Conservation (phyloP, 805 yeast species). For the Candida sithepensis region DNA sequence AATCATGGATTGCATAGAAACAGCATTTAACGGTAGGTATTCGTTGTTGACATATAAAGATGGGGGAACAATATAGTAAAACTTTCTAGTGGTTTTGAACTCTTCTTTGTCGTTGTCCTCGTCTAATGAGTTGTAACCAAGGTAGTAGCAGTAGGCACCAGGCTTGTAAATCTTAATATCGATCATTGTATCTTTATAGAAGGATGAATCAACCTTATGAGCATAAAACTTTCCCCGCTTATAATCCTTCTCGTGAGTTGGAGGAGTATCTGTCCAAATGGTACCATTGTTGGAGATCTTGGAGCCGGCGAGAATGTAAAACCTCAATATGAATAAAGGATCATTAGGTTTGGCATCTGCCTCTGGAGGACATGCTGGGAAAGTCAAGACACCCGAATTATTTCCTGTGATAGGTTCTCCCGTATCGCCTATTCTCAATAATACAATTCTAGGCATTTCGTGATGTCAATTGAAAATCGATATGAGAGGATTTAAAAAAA, state of each 20-base stretch:
- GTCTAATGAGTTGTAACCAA: slow-evolving; percentile 45
- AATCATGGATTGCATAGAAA: slow-evolving; percentile 79
- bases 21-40: slow-evolving; percentile 68
- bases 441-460: slow-evolving; percentile 33
- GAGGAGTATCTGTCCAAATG: slow-evolving; percentile 73
- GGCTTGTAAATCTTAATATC: slow-evolving; percentile 62
- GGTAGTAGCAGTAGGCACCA: slow-evolving; percentile 76
- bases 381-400: slow-evolving; percentile 45
- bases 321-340: slow-evolving; percentile 45
- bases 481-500: no score
- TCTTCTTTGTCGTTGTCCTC: slow-evolving; percentile 24
- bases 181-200: slow-evolving; percentile 60
- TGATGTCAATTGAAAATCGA: no score
- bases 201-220: slow-evolving; percentile 48
- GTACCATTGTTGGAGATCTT: slow-evolving; percentile 66
- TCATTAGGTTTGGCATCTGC: slow-evolving; percentile 30
- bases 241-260: slow-evolving; percentile 38
- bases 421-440: slow-evolving; percentile 41
- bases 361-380: slow-evolving; percentile 44
- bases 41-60: slow-evolving; percentile 53
- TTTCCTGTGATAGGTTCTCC: slow-evolving; percentile 44
- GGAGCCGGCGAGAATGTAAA: slow-evolving; percentile 74
- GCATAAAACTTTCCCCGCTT: slow-evolving; percentile 54
- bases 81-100: slow-evolving; percentile 51
- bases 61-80: slow-evolving; percentile 79